phyloP scores from a whole-genome alignment of 2,329 filamentous ascomycete genomes.

The Ceratocystiopsis sp. region DNA sequence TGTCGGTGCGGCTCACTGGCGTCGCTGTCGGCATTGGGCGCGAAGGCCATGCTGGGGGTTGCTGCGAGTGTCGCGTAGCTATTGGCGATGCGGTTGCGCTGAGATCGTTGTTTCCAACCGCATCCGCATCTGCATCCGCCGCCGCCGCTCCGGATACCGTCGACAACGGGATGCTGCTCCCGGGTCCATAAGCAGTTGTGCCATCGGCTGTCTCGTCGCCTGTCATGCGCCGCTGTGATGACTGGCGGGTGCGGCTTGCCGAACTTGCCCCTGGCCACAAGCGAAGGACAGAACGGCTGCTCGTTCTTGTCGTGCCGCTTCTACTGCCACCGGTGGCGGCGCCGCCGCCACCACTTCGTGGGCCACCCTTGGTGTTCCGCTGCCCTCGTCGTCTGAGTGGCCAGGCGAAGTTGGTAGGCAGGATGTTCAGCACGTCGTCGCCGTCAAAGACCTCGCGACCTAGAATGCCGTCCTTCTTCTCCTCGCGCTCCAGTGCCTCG shows the following conservation, averaged over 20 bases:
- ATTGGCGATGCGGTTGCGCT: background rate
- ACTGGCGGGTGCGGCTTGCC: no score
- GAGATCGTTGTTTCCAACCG: no score
- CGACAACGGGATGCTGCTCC: no score
- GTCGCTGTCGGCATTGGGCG: constrained; percentile 37
- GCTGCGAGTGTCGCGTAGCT: constrained; percentile 8
- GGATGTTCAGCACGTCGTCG: constrained; percentile 70
- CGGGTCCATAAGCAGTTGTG: no score
- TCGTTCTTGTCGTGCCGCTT: constrained; percentile 8
- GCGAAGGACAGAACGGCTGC: no score
- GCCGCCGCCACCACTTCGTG: constrained; percentile 7
- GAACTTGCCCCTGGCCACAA: no score
- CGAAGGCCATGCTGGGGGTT: constrained; percentile 36
- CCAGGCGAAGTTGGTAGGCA: constrained; percentile 33
- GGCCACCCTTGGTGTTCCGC: no score
- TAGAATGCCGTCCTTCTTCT: constrained; percentile 84
- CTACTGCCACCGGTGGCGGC: constrained; percentile 20
- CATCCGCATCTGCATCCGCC: no score
- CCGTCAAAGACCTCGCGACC: constrained; percentile 86
- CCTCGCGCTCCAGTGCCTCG: constrained; percentile 78
- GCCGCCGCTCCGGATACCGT: no score
- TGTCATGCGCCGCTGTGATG: no score
- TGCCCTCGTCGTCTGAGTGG: constrained; percentile 14
- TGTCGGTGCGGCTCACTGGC: constrained; percentile 43
- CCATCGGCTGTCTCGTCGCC: no score